Evolutionary conservation across 2,329 filamentous ascomycete species (phyloP).

Genomic region (Talaromyces sp.): DNA sequence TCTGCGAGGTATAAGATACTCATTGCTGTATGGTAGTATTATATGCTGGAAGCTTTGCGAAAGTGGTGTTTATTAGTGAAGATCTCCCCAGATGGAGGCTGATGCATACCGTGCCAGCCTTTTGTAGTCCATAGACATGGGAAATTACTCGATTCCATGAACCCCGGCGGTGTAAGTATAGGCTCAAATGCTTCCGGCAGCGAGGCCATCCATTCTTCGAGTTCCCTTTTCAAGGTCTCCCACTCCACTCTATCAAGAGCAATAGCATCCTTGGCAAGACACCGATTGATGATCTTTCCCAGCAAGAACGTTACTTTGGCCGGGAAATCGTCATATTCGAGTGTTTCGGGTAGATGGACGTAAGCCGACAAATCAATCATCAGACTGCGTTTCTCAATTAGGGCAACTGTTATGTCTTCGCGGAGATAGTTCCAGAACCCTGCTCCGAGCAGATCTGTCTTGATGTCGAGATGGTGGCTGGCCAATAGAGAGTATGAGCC

Average conservation of each 20-base stretch:
- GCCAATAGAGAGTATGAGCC: conserved; percentile 50
- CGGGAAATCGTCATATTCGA: conserved; percentile 35
- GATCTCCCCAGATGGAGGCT: neutral
- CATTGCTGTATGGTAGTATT: conserved; percentile 44
- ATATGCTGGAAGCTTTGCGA: conserved; percentile 42
- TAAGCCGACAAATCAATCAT: conserved; percentile 42
- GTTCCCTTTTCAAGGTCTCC: conserved; percentile 23
- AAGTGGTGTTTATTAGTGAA: neutral
- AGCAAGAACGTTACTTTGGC: conserved; percentile 47
- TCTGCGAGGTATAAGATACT: conserved; percentile 33
- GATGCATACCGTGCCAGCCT: conserved; percentile 44
- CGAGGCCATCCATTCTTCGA: conserved; percentile 33
- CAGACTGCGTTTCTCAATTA: conserved; percentile 45
- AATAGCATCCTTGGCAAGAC: conserved; percentile 27
- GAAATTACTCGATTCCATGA: conserved; percentile 27
- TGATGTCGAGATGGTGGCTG: conserved; percentile 24
- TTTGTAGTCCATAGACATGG: conserved; percentile 44
- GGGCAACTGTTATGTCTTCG: conserved; percentile 56
- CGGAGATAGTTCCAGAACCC: conserved; percentile 55
- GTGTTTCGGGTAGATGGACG: neutral
- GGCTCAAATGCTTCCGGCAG: conserved; percentile 35
- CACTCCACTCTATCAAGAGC: conserved; percentile 17
- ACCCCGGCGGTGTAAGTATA: conserved; percentile 25
- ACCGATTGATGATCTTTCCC: conserved; percentile 46
- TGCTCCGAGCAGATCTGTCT: conserved; percentile 37